Evolutionary conservation across 495 filamentous ascomycete genomes (phyloP).

Genomic region (Penicillium angulare): DNA sequence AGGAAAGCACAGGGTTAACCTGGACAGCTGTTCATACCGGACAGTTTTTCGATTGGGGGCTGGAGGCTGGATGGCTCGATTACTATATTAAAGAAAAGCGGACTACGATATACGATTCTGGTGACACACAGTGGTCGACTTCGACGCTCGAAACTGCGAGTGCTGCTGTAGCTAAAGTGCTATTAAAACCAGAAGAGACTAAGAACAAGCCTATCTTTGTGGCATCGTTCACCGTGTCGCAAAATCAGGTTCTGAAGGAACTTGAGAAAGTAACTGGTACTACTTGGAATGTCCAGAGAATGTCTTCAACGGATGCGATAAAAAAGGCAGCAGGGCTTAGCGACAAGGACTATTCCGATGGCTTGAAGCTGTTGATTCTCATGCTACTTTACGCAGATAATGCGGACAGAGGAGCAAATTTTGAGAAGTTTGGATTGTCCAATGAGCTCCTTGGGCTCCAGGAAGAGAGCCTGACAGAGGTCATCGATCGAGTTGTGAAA

Average conservation of each 20-base stretch:
- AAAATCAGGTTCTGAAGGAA: not conserved
- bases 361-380: slow-evolving; percentile 1
- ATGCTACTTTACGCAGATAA: slow-evolving; percentile 4
- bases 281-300: not conserved
- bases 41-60: slow-evolving; percentile 3
- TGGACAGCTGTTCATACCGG: slow-evolving; percentile 2
- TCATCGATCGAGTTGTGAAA: not conserved
- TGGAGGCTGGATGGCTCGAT: slow-evolving; percentile 1
- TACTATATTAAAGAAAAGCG: not conserved
- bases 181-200: not conserved
- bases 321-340: not conserved
- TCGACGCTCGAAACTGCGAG: not conserved
- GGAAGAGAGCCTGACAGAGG: not conserved
- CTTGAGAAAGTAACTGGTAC: not conserved
- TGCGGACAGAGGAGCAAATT: not conserved
- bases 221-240: not conserved
- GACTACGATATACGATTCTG: slow-evolving; percentile 1
- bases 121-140: not conserved
- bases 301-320: slow-evolving; percentile 2
- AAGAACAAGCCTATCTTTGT: not conserved
- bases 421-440: slow-evolving; percentile 1
- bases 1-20: not conserved
- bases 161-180: not conserved
- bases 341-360: slow-evolving; percentile 2
- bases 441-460: not conserved